phyloP scores from a whole-genome alignment of 1,284 basidiomycete species.

The Leccinum subspadiceum region DNA sequence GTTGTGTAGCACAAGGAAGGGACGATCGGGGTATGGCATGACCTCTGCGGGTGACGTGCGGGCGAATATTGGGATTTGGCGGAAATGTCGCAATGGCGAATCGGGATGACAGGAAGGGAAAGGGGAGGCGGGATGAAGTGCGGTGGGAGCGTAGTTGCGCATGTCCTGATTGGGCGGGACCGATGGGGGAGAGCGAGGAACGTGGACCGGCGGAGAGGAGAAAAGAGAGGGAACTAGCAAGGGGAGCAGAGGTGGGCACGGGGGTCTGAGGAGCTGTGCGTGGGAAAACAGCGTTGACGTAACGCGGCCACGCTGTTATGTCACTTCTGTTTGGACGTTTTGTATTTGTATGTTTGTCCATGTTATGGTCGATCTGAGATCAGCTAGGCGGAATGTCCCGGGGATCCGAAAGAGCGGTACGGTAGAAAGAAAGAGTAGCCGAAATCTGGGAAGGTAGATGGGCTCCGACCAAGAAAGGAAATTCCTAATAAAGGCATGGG shows the following conservation, averaged over 20 bases:
- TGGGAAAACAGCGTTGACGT: constrained; percentile 32
- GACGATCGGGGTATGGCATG: background rate
- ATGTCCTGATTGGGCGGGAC: constrained; percentile 11
- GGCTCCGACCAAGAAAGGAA: constrained; percentile 20
- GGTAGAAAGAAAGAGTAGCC: constrained; percentile 37
- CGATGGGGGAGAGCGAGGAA: constrained; percentile 3
- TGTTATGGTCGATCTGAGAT: constrained; percentile 31
- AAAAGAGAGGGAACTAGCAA: background rate
- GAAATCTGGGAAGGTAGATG: constrained; percentile 38
- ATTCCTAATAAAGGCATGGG: constrained; percentile 21
- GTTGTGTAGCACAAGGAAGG: background rate
- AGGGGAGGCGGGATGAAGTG: constrained; percentile 6
- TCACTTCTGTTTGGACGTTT: constrained; percentile 31
- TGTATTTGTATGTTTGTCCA: constrained; percentile 6
- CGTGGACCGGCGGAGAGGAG: constrained; percentile 14
- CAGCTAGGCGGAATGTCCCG: constrained; percentile 34
- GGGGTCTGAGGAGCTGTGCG: constrained; percentile 29
- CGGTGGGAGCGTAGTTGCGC: constrained; percentile 20
- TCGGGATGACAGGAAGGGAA: background rate
- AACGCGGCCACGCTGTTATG: constrained; percentile 34
- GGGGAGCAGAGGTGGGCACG: constrained; percentile 6
- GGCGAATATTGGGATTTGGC: background rate
- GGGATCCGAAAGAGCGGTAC: constrained; percentile 32
- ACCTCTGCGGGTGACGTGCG: background rate
- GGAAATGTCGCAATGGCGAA: background rate